A percentile compares a stretch with the other conserved stretches of the same genome.
phyloP scores from a whole-genome alignment of 176 grass and related monocot genomes.

The Melocanna baccifera region DNA sequence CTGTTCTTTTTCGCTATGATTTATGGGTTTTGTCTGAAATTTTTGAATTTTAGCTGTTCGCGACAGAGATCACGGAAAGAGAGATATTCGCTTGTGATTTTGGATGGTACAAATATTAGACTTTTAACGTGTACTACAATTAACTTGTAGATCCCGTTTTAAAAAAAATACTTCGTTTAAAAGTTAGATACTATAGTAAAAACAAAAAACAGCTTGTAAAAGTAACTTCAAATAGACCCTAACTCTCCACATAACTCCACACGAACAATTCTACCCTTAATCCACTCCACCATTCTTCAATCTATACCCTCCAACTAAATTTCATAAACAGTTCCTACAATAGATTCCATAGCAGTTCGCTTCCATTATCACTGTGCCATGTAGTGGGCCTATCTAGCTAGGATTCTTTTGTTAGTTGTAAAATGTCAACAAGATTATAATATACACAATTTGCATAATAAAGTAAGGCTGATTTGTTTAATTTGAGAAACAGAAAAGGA shows the following conservation, averaged over 20 bases:
- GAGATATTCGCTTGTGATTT: no score
- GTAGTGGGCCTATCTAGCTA: not conserved
- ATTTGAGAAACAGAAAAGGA: not conserved
- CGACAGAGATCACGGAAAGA: no score
- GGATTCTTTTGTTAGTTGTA: not conserved
- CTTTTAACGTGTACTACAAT: no score
- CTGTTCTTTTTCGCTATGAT: no score
- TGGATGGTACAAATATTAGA: no score
- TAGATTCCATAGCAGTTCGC: not conserved
- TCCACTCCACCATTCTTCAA: not conserved
- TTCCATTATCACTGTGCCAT: not conserved
- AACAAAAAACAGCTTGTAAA: no score
- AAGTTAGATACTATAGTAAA: no score
- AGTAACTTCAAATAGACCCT: no score
- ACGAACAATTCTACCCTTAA: not conserved
- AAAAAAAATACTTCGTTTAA: no score
- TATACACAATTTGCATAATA: not conserved
- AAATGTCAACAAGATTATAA: not conserved
- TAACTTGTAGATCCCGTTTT: no score
- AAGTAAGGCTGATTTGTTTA: not conserved
- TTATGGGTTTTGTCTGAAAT: no score
- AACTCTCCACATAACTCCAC: not conserved
- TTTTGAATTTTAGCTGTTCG: no score
- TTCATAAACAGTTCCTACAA: not conserved
- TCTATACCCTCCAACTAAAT: not conserved